phyloP scores from a whole-genome alignment of 768 basidiomycete species.

The Lentinula boryana region DNA sequence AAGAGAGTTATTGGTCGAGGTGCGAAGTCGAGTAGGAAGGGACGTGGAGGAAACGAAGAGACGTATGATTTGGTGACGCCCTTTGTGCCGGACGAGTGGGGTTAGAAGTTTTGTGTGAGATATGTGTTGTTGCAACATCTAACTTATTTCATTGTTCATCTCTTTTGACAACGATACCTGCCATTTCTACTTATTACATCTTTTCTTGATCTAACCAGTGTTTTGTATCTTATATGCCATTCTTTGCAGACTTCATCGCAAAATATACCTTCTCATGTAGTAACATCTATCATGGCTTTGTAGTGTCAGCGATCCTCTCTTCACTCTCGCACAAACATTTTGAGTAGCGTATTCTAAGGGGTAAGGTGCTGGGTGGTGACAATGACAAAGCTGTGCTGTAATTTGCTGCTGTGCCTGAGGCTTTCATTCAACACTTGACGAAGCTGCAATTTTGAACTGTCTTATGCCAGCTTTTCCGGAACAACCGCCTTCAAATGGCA shows the following conservation, averaged over 20 bases:
- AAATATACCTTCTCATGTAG: no score
- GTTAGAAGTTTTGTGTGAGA: constrained; percentile 24
- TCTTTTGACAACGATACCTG: not conserved
- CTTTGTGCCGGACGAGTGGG: constrained; percentile 73
- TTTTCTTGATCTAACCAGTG: not conserved
- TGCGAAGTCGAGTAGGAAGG: constrained; percentile 36
- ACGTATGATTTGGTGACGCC: constrained; percentile 80
- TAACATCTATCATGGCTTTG: no score
- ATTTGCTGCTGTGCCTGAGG: not conserved
- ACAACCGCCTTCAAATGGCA: not conserved
- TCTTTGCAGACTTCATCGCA: no score
- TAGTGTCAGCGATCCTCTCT: no score
- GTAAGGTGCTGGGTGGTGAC: no score
- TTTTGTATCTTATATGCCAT: not conserved
- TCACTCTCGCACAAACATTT: no score
- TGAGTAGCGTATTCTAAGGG: no score
- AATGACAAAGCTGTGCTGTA: not conserved
- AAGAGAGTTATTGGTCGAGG: constrained; percentile 56
- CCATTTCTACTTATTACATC: not conserved
- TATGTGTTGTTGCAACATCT: not conserved
- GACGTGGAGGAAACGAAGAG: constrained; percentile 62
- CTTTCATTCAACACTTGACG: no score
- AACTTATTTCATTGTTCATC: not conserved
- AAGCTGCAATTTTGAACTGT: not conserved
- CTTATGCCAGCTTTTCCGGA: not conserved